These are phyloP conservation scores for Silybum marianum DNA, from an alignment of 129 eudicot species.

Conservation along the genomic window DNA sequence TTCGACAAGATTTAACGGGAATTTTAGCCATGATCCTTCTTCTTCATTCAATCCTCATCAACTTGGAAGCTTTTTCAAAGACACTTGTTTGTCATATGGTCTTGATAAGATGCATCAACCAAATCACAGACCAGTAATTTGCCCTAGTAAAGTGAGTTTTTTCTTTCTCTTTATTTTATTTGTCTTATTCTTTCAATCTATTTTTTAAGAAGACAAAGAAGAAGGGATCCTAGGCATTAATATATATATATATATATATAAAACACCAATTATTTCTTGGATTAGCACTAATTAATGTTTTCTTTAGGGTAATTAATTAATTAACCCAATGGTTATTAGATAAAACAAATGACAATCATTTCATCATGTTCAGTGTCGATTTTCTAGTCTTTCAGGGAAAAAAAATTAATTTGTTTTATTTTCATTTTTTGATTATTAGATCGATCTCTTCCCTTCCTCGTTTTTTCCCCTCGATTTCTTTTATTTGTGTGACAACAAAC, in stretches of 20 bases:
- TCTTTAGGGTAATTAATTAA: neutral
- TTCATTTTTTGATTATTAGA: neutral
- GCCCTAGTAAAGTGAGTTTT: slow-evolving; percentile 60
- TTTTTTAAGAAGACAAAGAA: slow-evolving; percentile 1
- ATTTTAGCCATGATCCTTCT: slow-evolving; percentile 29
- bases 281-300: neutral
- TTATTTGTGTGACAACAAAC: neutral
- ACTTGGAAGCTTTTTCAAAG: slow-evolving; percentile 47
- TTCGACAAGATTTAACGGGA: slow-evolving; percentile 55
- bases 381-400: neutral
- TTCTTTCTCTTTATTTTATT: slow-evolving; percentile 1
- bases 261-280: neutral
- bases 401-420: neutral
- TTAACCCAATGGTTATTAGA: neutral
- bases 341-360: neutral
- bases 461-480: neutral
- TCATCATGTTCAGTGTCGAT: neutral
- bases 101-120: slow-evolving; percentile 62
- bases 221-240: slow-evolving; percentile 32
- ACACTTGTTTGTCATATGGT: slow-evolving; percentile 43
- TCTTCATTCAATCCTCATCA: slow-evolving; percentile 39
- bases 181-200: slow-evolving; percentile 22
- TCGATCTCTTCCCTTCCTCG: neutral
- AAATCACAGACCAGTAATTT: slow-evolving; percentile 40
- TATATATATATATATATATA: neutral